A percentile compares a stretch with the other conserved stretches of the same genome.
Evolutionary conservation across 345 rosid genomes (phyloP).

Genomic region (Erucastrum elatum): DNA sequence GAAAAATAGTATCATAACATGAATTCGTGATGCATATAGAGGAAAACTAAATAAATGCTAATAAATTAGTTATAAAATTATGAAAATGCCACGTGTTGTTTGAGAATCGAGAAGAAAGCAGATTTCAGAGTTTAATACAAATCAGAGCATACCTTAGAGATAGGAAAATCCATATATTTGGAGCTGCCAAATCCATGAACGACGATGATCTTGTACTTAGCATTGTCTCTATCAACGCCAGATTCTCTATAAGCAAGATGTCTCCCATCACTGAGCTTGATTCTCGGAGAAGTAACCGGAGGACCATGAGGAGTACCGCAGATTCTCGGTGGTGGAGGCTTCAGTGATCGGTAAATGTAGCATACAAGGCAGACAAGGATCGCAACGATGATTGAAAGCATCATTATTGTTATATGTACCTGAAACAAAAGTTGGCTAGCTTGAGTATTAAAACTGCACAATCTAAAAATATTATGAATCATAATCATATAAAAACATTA

Average conservation of each 20-base stretch:
- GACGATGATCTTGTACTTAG: conserved; percentile 57
- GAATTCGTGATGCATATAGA: neutral
- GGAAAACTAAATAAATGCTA: neutral
- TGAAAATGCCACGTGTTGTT: no score
- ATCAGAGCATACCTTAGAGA: conserved; percentile 48
- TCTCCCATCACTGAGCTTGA: conserved; percentile 77
- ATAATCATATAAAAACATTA: neutral
- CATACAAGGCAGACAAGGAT: conserved; percentile 52
- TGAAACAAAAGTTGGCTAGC: neutral
- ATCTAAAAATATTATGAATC: neutral
- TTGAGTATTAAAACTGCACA: neutral
- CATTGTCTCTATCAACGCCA: conserved; percentile 61
- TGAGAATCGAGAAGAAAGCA: neutral
- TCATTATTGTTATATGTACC: conserved; percentile 43
- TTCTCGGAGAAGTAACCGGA: conserved; percentile 63
- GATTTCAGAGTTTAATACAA: neutral
- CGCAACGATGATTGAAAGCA: conserved; percentile 49
- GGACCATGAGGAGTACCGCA: conserved; percentile 75
- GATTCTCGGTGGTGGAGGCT: conserved; percentile 71
- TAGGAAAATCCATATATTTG: conserved; percentile 57
- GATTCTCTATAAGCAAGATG: conserved; percentile 75
- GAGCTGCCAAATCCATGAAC: conserved; percentile 70
- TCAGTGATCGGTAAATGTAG: conserved; percentile 53
- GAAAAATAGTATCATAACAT: neutral
- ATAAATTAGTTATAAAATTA: neutral